Conservation (phyloP, 306 rosid genomes). For the Sicyos edulis region DNA sequence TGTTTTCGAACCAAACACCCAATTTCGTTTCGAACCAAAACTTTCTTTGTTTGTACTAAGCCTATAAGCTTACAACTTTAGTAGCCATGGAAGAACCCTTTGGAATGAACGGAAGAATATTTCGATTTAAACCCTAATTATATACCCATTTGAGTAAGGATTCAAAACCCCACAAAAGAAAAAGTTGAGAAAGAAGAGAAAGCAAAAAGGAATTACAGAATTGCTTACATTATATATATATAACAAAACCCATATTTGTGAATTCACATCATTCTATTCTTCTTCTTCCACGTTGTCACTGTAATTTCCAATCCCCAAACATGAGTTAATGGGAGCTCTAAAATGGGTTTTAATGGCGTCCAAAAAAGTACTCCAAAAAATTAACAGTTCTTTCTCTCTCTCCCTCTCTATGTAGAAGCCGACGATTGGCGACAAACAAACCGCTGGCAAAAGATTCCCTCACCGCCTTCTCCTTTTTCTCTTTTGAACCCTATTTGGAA, state of each 20-base stretch:
- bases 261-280: background rate
- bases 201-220: background rate
- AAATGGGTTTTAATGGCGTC: slow-evolving; percentile 7
- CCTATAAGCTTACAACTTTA: background rate
- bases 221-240: background rate
- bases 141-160: background rate
- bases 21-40: background rate
- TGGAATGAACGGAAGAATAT: slow-evolving; percentile 13
- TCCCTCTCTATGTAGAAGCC: slow-evolving; percentile 39
- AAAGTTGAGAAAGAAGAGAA: background rate
- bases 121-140: background rate
- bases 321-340: background rate
- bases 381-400: background rate
- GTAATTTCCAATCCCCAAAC: background rate
- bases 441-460: slow-evolving; percentile 91
- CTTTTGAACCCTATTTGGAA: slow-evolving; percentile 20
- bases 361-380: background rate
- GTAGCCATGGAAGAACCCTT: slow-evolving; percentile 7
- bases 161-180: background rate
- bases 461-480: background rate
- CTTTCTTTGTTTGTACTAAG: too few relatives aligned
- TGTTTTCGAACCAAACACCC: slow-evolving; percentile 30
- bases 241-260: background rate
- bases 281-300: background rate
- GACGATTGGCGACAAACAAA: slow-evolving; percentile 86